Percentiles rank a stretch among this genome's conserved stretches.
Evolutionary conservation across 78 protist species (phyloP).

Genomic region (Planoprotostelium fungivorum): DNA sequence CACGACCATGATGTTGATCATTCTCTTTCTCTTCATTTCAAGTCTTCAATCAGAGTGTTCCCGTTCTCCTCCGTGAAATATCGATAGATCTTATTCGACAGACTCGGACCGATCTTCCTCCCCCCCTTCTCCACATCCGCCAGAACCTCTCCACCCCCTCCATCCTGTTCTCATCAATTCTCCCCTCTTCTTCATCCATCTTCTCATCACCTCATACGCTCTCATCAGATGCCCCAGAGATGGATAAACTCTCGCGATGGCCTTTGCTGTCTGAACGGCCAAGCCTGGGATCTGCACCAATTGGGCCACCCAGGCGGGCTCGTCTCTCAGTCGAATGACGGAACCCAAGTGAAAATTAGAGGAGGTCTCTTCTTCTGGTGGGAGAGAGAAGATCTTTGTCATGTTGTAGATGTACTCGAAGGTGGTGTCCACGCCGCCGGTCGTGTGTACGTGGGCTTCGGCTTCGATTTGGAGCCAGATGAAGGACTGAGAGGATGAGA

Average conservation of each 20-base stretch:
- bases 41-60: neutral
- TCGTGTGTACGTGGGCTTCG: neutral
- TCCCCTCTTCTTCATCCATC: neutral
- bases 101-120: neutral
- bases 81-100: neutral
- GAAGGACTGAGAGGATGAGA: neutral
- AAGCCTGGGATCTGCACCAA: neutral
- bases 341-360: neutral
- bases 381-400: neutral
- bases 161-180: neutral
- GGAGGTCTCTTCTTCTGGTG: too few relatives aligned
- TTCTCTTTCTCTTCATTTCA: neutral
- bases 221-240: neutral
- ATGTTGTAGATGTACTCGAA: neutral
- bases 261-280: neutral
- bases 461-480: neutral
- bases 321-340: neutral
- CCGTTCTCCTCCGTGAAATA: neutral
- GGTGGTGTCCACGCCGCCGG: neutral
- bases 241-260: neutral
- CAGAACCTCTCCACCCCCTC: neutral
- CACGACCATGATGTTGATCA: too few relatives aligned
- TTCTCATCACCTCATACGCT: neutral
- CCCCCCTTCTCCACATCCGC: neutral
- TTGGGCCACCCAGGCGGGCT: neutral